These are phyloP conservation scores for Chlorella sp. DNA, from an alignment of 139 green algal species.

Conservation along the genomic window DNA sequence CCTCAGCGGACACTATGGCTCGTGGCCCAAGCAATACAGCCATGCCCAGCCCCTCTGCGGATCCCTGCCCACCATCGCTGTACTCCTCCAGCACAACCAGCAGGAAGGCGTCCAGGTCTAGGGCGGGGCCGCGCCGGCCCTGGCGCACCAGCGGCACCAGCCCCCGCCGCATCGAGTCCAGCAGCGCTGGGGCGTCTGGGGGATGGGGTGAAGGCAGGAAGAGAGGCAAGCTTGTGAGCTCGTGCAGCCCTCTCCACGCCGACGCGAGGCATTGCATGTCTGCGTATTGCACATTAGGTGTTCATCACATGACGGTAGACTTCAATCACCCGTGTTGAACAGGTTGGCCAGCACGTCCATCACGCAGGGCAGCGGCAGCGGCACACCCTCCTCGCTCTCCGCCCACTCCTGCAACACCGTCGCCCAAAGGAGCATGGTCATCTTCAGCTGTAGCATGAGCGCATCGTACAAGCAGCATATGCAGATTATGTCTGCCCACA, in stretches of 20 bases:
- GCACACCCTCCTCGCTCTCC: slow-evolving; percentile 36
- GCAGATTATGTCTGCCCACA: too few species aligned
- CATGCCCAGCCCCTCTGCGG: too few species aligned
- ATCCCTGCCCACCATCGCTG: slow-evolving; percentile 40
- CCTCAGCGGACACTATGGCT: neutral
- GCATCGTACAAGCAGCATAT: too few species aligned
- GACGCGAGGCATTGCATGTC: too few species aligned
- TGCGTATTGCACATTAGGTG: too few species aligned
- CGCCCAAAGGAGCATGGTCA: too few species aligned
- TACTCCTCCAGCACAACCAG: slow-evolving; percentile 61
- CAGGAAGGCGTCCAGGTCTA: slow-evolving; percentile 72
- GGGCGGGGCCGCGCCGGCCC: slow-evolving; percentile 41
- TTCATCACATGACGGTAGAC: too few species aligned
- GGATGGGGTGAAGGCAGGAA: too few species aligned
- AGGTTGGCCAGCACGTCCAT: slow-evolving; percentile 69
- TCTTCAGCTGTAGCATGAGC: too few species aligned
- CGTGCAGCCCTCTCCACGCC: too few species aligned
- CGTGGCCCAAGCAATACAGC: neutral
- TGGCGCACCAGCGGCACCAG: slow-evolving; percentile 52
- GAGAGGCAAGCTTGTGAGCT: neutral
- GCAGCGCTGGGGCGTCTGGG: slow-evolving; percentile 40
- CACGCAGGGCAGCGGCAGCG: slow-evolving; percentile 56
- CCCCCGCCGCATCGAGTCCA: slow-evolving; percentile 38
- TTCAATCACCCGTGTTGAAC: slow-evolving; percentile 60
- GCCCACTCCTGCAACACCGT: slow-evolving; percentile 48